phyloP scores from a whole-genome alignment of 106 monocot genomes.

The Allium sativum region DNA sequence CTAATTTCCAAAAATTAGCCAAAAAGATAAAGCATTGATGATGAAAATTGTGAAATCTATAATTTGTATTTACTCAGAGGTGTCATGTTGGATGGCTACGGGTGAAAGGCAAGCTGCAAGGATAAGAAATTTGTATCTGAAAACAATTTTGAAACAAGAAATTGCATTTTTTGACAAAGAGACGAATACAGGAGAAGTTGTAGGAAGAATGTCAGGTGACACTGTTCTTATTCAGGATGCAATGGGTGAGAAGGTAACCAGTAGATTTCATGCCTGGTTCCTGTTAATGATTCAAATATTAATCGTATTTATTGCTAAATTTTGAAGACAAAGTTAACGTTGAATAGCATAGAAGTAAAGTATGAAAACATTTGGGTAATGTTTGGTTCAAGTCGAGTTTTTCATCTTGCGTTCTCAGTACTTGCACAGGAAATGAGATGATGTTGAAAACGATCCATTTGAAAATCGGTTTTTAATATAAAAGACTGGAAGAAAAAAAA shows the following conservation, averaged over 20 bases:
- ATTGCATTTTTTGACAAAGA: slow-evolving; percentile 73
- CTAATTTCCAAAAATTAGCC: not conserved
- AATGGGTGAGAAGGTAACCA: slow-evolving; percentile 52
- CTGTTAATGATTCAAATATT: not conserved
- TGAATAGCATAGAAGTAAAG: not conserved
- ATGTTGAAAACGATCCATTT: not conserved
- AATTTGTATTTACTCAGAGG: slow-evolving; percentile 23
- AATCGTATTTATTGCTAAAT: not conserved
- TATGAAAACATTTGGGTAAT: not conserved
- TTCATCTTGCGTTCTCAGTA: no score
- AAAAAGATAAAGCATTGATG: not conserved
- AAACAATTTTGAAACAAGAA: slow-evolving; percentile 52
- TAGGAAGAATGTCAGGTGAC: slow-evolving; percentile 57
- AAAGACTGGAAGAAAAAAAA: no score
- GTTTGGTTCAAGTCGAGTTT: no score
- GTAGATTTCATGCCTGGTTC: not conserved
- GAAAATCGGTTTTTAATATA: no score
- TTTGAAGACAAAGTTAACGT: no score
- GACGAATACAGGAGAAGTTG: slow-evolving; percentile 53
- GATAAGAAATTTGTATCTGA: slow-evolving; percentile 51
- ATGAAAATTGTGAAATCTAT: not conserved
- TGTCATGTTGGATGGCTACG: slow-evolving; percentile 63
- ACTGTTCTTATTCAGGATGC: slow-evolving; percentile 59
- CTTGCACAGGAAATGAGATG: no score
- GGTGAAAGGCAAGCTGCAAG: slow-evolving; percentile 47